Conservation (phyloP, 1,284 basidiomycete genomes). For the Cerioporus squamosus region DNA sequence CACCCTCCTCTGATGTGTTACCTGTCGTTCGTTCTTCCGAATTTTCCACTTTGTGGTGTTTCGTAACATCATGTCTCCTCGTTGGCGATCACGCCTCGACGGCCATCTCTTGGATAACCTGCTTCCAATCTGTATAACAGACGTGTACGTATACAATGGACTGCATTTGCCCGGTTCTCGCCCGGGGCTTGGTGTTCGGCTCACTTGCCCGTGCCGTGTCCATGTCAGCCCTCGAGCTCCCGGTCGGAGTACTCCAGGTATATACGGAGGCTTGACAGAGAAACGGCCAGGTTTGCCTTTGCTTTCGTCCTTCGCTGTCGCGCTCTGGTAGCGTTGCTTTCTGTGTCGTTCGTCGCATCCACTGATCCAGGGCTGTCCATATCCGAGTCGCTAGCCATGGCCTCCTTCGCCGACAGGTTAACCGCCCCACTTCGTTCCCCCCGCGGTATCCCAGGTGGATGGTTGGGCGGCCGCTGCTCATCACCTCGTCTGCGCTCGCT, state of each 20-base stretch:
- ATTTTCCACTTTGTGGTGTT: too few relatives aligned
- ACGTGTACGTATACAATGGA: background rate
- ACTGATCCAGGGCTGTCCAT: background rate
- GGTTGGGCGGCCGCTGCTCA: conserved; percentile 53
- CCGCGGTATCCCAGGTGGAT: conserved; percentile 56
- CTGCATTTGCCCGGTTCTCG: background rate
- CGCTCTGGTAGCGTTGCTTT: background rate
- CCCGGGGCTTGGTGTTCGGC: too few relatives aligned
- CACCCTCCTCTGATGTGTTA: too few relatives aligned
- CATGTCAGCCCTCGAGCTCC: background rate
- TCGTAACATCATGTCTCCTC: background rate
- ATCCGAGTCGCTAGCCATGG: conserved; percentile 3
- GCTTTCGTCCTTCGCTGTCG: background rate
- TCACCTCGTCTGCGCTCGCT: conserved; percentile 53
- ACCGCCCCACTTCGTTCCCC: conserved; percentile 40
- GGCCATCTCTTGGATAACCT: background rate
- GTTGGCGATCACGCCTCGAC: background rate
- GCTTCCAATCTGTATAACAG: background rate
- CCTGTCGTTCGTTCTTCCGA: background rate
- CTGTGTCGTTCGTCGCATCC: background rate
- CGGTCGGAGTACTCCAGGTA: too few relatives aligned
- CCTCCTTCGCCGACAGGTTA: conserved; percentile 13
- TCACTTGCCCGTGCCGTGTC: background rate
- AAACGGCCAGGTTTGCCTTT: background rate
- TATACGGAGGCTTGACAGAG: background rate